Evolutionary conservation across 2,329 filamentous ascomycete genomes (phyloP).

Genomic region (Diaporthe velutina): DNA sequence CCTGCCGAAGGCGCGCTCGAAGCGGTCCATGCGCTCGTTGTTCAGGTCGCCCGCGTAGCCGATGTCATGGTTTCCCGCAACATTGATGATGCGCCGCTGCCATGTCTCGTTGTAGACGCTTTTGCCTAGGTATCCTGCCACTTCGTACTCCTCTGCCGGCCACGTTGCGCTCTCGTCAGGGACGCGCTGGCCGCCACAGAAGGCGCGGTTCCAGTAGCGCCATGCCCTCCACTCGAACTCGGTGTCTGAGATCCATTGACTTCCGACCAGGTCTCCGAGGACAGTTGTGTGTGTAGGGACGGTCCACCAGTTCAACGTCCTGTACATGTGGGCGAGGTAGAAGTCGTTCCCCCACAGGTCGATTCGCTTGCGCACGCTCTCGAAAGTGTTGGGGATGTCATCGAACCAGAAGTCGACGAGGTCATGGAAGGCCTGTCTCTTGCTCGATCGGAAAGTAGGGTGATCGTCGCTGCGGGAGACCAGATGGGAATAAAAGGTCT

Average conservation of each 20-base stretch:
- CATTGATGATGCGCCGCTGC: constrained; percentile 85
- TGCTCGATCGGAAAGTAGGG: constrained; percentile 61
- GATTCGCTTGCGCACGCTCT: constrained; percentile 80
- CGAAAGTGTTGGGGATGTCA: constrained; percentile 77
- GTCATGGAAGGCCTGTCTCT: constrained; percentile 69
- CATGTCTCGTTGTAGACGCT: constrained; percentile 68
- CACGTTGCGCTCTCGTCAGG: constrained; percentile 65
- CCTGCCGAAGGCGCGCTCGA: constrained; percentile 87
- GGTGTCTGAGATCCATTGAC: constrained; percentile 90
- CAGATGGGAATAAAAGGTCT: constrained; percentile 59
- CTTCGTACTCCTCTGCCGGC: constrained; percentile 62
- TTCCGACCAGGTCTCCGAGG: constrained; percentile 90
- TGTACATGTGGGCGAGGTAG: constrained; percentile 94
- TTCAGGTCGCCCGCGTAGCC: constrained; percentile 95
- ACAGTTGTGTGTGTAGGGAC: constrained; percentile 89
- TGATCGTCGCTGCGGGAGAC: constrained; percentile 44
- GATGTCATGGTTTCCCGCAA: constrained; percentile 96
- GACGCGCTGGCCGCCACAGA: constrained; percentile 76
- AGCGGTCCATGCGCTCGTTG: constrained; percentile 79
- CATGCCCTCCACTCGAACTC: constrained; percentile 83
- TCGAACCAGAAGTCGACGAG: constrained; percentile 72
- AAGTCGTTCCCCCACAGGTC: constrained; percentile 95
- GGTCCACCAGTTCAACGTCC: constrained; percentile 86
- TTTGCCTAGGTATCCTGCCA: constrained; percentile 63
- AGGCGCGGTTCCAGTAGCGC: constrained; percentile 86